These are phyloP conservation scores for Plantago ovata DNA, from an alignment of 257 asterid genomes.

Conservation along the genomic window DNA sequence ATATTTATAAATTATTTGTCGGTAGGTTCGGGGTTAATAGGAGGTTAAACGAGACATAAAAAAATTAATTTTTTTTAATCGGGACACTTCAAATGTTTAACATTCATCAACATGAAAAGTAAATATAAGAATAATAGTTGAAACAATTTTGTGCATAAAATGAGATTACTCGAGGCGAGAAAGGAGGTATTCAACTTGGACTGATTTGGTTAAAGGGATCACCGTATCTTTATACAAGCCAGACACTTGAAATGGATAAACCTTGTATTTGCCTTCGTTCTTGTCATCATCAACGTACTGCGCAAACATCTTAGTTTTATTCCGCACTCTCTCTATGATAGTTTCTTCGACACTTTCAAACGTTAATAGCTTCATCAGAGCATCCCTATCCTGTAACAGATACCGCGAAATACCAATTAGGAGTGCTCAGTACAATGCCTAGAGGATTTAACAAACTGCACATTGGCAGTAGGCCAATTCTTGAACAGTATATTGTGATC, in stretches of 20 bases:
- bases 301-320: conserved; percentile 65
- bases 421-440: no score
- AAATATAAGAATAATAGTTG: no score
- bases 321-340: conserved; percentile 72
- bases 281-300: conserved; percentile 53
- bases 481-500: no score
- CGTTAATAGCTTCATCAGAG: conserved; percentile 66
- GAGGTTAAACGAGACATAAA: no score
- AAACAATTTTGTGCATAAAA: no score
- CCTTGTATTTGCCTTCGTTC: conserved; percentile 41
- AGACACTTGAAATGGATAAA: conserved; percentile 53
- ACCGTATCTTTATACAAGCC: conserved; percentile 66
- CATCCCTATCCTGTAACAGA: conserved; percentile 64
- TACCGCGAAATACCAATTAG: neutral
- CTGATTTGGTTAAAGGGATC: conserved; percentile 77
- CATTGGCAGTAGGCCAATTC: no score
- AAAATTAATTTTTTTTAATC: no score
- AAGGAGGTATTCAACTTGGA: conserved; percentile 81
- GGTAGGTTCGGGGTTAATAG: no score
- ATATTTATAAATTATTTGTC: no score
- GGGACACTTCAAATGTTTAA: no score
- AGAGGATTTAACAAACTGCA: no score
- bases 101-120: no score
- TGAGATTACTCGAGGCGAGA: conserved; percentile 44
- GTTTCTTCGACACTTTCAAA: conserved; percentile 67